Evolutionary conservation across 257 asterid species (phyloP), one percentile per base, ranked within the genome.

Genomic region (Jacaranda copaia): DNA sequence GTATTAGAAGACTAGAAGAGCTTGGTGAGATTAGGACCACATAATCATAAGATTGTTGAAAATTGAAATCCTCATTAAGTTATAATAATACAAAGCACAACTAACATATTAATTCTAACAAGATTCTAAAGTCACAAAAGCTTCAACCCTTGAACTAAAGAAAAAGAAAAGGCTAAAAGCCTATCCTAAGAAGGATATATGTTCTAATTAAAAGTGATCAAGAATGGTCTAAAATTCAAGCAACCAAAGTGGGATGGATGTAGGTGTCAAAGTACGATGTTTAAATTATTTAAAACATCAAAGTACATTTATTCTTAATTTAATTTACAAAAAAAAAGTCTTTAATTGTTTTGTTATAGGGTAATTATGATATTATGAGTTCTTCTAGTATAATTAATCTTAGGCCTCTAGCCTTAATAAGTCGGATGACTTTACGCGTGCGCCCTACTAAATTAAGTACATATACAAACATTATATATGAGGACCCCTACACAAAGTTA

Each of bases 1-100:
- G 72, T 25, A 66, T 59, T 36, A 67, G 45, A 67, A 60, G 56
- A 11, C 46, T 18, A 49, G 18, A 57, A 53, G 82, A 53, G 57
- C 5, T 74, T 40, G 43, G 3, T 64, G 18, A 1, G n/a, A 55
- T 74, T 38, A 84, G 91, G 94, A 84, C 94, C 94, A 87, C 89
- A 63, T 68, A 86, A 87, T 85, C 90, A 85, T 83, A 82, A 78
- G 70, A 85, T 79, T 76, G 74, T 76, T 77, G 85, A 81, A 42
- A 42, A 42, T 42, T 42, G 46, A 42, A 79, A 76, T 68, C 73
- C 63, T 51, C 71, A 84, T 78, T 73, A 81, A 62, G 2, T 25
- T 25, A 25, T 25, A 25, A 25, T 25, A 25, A 25, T 25, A 25
- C 32, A 25, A 25, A 25, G 2, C 39, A 48, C 72, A 84, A 82